Evolutionary conservation across 2,329 filamentous ascomycete genomes (phyloP).

Genomic region (Aspergillus sp.): DNA sequence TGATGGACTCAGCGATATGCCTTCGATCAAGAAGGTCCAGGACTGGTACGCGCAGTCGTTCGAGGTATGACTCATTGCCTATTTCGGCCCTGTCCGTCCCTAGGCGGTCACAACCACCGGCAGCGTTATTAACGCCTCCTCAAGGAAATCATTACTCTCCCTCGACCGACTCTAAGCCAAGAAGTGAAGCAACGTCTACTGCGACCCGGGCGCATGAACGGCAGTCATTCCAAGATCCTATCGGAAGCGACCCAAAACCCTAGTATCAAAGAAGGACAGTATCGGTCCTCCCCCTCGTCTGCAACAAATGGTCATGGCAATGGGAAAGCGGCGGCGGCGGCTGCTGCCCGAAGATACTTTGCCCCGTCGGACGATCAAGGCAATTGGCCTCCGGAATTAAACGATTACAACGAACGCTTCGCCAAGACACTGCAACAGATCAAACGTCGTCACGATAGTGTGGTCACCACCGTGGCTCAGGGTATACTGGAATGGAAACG

Average conservation of each 20-base stretch:
- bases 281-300: conserved; percentile 52
- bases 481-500: conserved; percentile 98
- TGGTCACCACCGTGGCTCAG: conserved; percentile 97
- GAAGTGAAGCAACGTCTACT: conserved; percentile 80
- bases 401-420: conserved; percentile 91
- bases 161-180: conserved; percentile 71
- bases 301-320: conserved; percentile 48
- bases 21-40: conserved; percentile 88
- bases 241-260: conserved; percentile 86
- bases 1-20: conserved; percentile 97
- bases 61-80: conserved; percentile 64
- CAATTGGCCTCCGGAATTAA: conserved; percentile 91
- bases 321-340: conserved; percentile 52
- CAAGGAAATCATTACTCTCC: conserved; percentile 83
- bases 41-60: conserved; percentile 99
- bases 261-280: conserved; percentile 81
- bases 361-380: conserved; percentile 82
- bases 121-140: conserved; percentile 21
- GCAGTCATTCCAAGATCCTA: conserved; percentile 65
- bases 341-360: conserved; percentile 71
- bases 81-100: conserved; percentile 3
- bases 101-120: conserved; percentile 1
- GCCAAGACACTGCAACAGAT: conserved; percentile 86
- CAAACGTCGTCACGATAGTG: conserved; percentile 92
- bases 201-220: conserved; percentile 47